A percentile compares a stretch with the other conserved stretches of the same genome.
Evolutionary conservation across 352 stramenopile genomes (phyloP).

Genomic region (Blastocystis sp.): DNA sequence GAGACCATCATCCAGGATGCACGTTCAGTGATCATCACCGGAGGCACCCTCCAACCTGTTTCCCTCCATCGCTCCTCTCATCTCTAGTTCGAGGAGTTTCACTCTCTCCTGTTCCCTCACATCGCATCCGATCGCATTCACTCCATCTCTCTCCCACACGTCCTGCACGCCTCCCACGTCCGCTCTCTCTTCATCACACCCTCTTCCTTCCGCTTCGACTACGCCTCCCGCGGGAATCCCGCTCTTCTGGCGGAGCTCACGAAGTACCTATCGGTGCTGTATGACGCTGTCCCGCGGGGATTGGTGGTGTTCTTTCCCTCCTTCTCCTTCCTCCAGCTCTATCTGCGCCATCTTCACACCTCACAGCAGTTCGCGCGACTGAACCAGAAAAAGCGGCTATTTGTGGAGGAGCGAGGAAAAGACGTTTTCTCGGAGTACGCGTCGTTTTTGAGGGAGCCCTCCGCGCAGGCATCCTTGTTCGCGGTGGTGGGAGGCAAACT

Average conservation of each 20-base stretch:
- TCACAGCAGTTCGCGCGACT: constrained; percentile 81
- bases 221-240: constrained; percentile 75
- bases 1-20: constrained; percentile 88
- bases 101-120: constrained; percentile 85
- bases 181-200: constrained; percentile 74
- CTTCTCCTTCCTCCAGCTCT: constrained; percentile 88
- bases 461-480: constrained; percentile 81
- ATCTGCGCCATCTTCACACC: constrained; percentile 82
- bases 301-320: constrained; percentile 96
- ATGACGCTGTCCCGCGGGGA: constrained; percentile 83
- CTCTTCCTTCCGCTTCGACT: constrained; percentile 88
- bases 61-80: background rate
- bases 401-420: constrained; percentile 88
- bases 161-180: constrained; percentile 89
- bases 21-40: constrained; percentile 89
- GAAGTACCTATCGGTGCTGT: constrained; percentile 72
- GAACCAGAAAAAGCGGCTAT: constrained; percentile 83
- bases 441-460: constrained; percentile 71
- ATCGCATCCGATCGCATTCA: constrained; percentile 79
- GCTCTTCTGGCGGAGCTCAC: constrained; percentile 88
- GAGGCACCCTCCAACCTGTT: constrained; percentile 92
- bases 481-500: constrained; percentile 97
- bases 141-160: constrained; percentile 94
- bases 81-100: constrained; percentile 79
- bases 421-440: constrained; percentile 85